Evolutionary conservation across 2,329 filamentous ascomycete species (phyloP).

Genomic region (Arthrinium phaeospermum): DNA sequence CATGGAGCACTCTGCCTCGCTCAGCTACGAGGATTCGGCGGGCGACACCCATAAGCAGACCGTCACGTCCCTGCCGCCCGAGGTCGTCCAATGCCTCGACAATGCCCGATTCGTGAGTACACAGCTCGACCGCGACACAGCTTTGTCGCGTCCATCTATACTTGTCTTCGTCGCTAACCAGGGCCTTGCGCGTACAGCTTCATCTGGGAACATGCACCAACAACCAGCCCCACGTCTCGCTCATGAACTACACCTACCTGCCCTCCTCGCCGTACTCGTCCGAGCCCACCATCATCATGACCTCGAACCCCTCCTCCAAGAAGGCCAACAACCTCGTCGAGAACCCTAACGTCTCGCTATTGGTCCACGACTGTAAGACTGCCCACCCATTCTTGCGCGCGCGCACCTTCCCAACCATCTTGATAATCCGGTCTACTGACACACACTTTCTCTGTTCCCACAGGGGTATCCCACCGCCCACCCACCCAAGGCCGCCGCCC

Average conservation of each 20-base stretch:
- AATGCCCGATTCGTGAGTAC: conserved; percentile 88
- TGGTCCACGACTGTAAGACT: conserved; percentile 85
- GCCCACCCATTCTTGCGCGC: too few species aligned
- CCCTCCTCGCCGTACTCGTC: conserved; percentile 73
- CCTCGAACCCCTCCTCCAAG: conserved; percentile 78
- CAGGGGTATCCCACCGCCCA: conserved; percentile 88
- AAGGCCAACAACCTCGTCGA: conserved; percentile 82
- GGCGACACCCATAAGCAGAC: conserved; percentile 74
- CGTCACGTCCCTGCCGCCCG: conserved; percentile 74
- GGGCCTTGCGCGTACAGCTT: conserved; percentile 61
- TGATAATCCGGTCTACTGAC: background rate
- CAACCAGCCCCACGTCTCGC: conserved; percentile 86
- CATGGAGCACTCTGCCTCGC: conserved; percentile 70
- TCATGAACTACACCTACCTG: conserved; percentile 99
- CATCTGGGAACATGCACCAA: conserved; percentile 90
- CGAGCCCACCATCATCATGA: conserved; percentile 92
- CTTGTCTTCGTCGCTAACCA: conserved; percentile 20
- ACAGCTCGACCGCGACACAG: background rate
- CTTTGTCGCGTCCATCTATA: conserved; percentile 22
- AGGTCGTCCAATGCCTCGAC: conserved; percentile 89
- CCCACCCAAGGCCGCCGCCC: conserved; percentile 70
- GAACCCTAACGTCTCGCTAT: conserved; percentile 87
- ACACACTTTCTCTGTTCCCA: background rate
- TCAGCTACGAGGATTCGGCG: conserved; percentile 77
- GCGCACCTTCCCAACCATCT: background rate